Evolutionary conservation across 805 yeast species (phyloP).

Genomic region (Candida golubevii): DNA sequence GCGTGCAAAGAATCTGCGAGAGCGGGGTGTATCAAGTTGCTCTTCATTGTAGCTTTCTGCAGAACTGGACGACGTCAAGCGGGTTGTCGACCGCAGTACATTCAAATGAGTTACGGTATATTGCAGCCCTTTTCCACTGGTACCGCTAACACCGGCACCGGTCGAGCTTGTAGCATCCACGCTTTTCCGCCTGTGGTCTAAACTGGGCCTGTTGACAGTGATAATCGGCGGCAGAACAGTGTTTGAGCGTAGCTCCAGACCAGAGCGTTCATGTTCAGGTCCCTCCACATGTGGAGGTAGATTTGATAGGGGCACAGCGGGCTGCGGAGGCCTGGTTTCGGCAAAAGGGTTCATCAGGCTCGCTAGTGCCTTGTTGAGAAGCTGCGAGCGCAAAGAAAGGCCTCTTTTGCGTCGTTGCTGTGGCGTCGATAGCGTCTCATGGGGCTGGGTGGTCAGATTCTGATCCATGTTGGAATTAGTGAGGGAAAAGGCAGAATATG

Average conservation of each 20-base stretch:
- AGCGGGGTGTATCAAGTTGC: slow-evolving; percentile 3
- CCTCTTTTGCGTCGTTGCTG: slow-evolving; percentile 51
- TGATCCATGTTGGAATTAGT: background rate
- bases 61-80: slow-evolving; percentile 8
- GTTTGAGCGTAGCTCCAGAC: too few species aligned
- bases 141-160: slow-evolving; percentile 1
- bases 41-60: slow-evolving; percentile 1
- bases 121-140: slow-evolving; percentile 7
- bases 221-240: too few species aligned
- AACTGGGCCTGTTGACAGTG: too few species aligned
- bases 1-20: slow-evolving; percentile 7
- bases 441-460: background rate
- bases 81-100: slow-evolving; percentile 11
- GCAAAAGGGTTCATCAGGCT: slow-evolving; percentile 19
- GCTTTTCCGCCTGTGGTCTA: too few species aligned
- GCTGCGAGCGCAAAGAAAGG: slow-evolving; percentile 61
- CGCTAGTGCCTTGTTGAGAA: slow-evolving; percentile 44
- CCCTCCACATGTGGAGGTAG: slow-evolving; percentile 6
- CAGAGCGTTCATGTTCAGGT: slow-evolving; percentile 6
- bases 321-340: slow-evolving; percentile 16
- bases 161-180: background rate
- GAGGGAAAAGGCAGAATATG: too few species aligned
- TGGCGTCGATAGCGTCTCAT: slow-evolving; percentile 10
- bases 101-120: slow-evolving; percentile 5
- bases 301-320: slow-evolving; percentile 1